These are phyloP conservation scores for Berberis vulgaris DNA, from an alignment of 164 flowering plant species.

Conservation along the genomic window DNA sequence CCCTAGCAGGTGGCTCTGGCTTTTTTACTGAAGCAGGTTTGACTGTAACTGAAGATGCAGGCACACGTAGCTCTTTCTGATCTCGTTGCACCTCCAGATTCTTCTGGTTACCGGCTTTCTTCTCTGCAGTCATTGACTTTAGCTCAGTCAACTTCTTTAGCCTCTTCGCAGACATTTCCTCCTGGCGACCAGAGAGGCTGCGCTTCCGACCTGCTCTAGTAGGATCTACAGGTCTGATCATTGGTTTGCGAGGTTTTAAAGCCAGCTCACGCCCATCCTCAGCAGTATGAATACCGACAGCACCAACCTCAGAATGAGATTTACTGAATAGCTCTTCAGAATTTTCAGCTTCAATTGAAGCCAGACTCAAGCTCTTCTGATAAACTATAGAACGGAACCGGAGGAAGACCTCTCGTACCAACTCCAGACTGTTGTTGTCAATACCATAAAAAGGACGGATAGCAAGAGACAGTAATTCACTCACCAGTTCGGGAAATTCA, in stretches of 20 bases:
- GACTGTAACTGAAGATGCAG: conserved; percentile 13
- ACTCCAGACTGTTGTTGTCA: conserved; percentile 31
- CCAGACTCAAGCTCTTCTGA: conserved; percentile 60
- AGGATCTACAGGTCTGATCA: conserved; percentile 54
- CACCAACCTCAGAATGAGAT: conserved; percentile 15
- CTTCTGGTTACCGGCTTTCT: conserved; percentile 34
- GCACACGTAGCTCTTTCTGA: conserved; percentile 14
- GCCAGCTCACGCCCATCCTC: conserved; percentile 24
- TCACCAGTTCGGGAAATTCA: conserved; percentile 43
- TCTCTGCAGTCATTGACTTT: conserved; percentile 44
- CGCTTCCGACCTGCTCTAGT: conserved; percentile 69
- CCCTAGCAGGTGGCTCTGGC: conserved; percentile 18
- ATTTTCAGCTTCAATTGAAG: conserved; percentile 32
- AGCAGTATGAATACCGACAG: conserved; percentile 14
- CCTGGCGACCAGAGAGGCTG: conserved; percentile 61
- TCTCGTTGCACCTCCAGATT: conserved; percentile 25
- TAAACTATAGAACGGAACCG: conserved; percentile 69
- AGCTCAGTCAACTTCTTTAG: conserved; percentile 47
- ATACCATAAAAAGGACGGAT: conserved; percentile 64
- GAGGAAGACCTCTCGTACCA: conserved; percentile 36
- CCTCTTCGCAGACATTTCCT: conserved; percentile 55
- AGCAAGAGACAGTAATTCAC: conserved; percentile 60
- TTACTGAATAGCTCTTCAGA: conserved; percentile 20
- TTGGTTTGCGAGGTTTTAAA: conserved; percentile 30
- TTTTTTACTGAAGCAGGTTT: conserved; percentile 25